Evolutionary conservation across 345 rosid species (phyloP).

Genomic region (Cardamine chenopodiifolia): DNA sequence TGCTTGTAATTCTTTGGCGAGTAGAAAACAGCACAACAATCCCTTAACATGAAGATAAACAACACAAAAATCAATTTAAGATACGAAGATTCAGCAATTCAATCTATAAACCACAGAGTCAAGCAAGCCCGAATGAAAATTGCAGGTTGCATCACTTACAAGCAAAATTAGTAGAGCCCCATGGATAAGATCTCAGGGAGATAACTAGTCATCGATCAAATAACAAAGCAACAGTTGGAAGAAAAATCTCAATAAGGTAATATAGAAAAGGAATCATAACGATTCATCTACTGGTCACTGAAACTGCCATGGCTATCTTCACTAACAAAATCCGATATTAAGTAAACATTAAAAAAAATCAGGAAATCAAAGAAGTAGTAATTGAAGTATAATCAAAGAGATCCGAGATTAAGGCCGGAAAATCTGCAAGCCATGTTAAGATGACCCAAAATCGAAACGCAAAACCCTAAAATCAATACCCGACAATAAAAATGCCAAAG

Average conservation of each 20-base stretch:
- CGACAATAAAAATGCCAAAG: neutral
- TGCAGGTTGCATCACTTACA: neutral
- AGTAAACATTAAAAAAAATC: neutral
- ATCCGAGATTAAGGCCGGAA: slow-evolving; percentile 61
- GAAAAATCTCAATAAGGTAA: neutral
- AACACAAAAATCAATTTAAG: neutral
- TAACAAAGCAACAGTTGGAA: slow-evolving; percentile 9
- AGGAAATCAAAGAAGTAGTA: slow-evolving; percentile 42
- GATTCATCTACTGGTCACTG: slow-evolving; percentile 47
- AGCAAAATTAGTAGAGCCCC: slow-evolving; percentile 7
- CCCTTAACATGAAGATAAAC: neutral
- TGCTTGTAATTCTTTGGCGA: neutral
- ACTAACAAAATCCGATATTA: slow-evolving; percentile 5
- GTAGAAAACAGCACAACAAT: slow-evolving; percentile 8
- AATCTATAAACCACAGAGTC: slow-evolving; percentile 2
- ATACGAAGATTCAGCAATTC: slow-evolving; percentile 8
- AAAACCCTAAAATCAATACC: slow-evolving; percentile 27
- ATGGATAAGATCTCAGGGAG: slow-evolving; percentile 15
- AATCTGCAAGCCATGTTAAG: slow-evolving; percentile 37
- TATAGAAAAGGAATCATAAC: slow-evolving; percentile 24
- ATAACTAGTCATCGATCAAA: slow-evolving; percentile 20
- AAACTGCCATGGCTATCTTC: slow-evolving; percentile 22
- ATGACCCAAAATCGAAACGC: slow-evolving; percentile 19
- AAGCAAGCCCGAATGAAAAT: neutral
- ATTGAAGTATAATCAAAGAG: slow-evolving; percentile 42